Base-by-base conservation (phyloP, 2,329 filamentous ascomycete genomes). In the Drechmeria coniospora region DNA sequence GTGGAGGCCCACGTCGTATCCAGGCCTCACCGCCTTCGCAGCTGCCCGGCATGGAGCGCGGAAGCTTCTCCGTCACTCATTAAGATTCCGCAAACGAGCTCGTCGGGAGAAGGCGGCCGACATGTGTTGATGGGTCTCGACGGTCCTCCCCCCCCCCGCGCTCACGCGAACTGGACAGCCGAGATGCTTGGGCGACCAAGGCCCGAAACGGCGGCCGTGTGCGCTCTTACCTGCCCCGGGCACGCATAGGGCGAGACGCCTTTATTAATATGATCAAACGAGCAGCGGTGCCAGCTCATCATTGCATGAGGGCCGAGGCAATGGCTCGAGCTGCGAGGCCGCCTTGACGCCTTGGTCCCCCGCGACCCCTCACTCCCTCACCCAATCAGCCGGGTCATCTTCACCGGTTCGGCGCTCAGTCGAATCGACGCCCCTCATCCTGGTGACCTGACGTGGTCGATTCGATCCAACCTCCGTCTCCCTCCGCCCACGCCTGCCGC, bases 281-380 rank as follows among this genome's bases (percentile, higher is more conserved):
- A 5, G 30, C 34, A 24, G 41, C 65, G 70, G 54, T 79, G 74
- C 72, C 75, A 79, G 69, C 74, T 74, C 75, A 79, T 78, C 74
- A 71, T 54, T 78, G 73, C 75, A 75, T 79, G 63, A 64, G 59
- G 54, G 53, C 53, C 53, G 12, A 16, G 15, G 23, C 20, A 53
- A 53, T 50, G 53, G 39, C 37, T 44, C 29, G 26, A 8, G 27
- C 15, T 19, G 28, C 26, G 28, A 23, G 30, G 25, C 30, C 26
- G 14, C 15, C 27, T 17, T 30, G 25, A 27, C 28, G 30, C 23
- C 30, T 34, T 29, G 28, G 21, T 27, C 21, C 22, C 23, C 29
- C 16, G 31, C 32, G 24, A 28, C 26, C 31, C 32, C 35, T 31
- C 32, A 25, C 34, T 15, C 14, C 8, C 13, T 24, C 10, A 27